Conservation (phyloP, 73 alveolate genomes). For the Durusdinium trenchii region DNA sequence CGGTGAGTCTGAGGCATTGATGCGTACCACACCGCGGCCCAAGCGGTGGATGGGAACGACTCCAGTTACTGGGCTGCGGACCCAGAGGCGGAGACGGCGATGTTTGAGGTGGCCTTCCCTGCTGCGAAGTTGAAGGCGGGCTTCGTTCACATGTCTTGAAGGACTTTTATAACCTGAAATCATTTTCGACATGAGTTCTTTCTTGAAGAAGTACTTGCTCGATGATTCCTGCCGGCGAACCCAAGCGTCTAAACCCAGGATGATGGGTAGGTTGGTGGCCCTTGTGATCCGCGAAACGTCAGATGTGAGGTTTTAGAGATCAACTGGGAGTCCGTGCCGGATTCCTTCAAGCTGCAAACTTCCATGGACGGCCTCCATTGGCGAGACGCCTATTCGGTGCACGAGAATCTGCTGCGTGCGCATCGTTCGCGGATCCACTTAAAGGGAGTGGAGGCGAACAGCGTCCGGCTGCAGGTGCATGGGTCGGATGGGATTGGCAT, state of each 20-base stretch:
- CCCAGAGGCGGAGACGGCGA: background rate
- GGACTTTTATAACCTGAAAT: no score
- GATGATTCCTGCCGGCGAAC: no score
- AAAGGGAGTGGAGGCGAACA: constrained; percentile 36
- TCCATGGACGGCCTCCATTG: constrained; percentile 28
- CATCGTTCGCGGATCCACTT: constrained; percentile 21
- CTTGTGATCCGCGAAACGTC: no score
- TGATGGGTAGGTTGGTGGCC: no score
- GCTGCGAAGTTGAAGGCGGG: background rate
- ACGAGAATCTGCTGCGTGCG: background rate
- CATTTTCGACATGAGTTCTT: no score
- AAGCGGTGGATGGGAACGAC: constrained; percentile 33
- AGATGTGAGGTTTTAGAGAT: constrained; percentile 31
- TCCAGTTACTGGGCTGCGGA: constrained; percentile 75
- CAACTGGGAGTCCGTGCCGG: constrained; percentile 41
- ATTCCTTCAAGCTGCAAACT: background rate
- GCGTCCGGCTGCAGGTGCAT: background rate
- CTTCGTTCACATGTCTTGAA: background rate
- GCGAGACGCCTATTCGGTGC: background rate
- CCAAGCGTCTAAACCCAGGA: no score
- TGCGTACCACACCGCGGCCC: background rate
- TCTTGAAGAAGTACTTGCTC: no score
- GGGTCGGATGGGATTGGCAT: constrained; percentile 42
- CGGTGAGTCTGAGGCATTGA: no score
- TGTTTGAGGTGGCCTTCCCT: constrained; percentile 2